Conservation (phyloP, 192 early-diverging fungal species). For the Dispira parvispora region DNA sequence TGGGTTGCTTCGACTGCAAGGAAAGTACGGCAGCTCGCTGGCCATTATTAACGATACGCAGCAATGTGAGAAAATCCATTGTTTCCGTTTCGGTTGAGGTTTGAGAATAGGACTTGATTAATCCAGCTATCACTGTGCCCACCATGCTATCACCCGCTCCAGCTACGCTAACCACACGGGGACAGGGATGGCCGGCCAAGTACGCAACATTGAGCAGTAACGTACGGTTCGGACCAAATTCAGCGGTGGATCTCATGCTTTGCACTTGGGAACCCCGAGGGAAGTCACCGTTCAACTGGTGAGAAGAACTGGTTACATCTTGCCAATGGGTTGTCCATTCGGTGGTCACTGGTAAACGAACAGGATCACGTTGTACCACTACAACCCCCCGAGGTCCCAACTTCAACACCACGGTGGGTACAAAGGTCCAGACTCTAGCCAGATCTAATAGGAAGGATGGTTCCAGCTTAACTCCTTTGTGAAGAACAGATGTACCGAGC, state of each 20-base stretch:
- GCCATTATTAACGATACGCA: background rate
- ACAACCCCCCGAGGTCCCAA: conserved; percentile 47
- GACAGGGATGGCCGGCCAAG: background rate
- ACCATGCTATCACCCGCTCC: conserved; percentile 34
- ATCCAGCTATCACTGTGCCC: conserved; percentile 37
- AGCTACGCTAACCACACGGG: background rate
- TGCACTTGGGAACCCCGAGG: conserved; percentile 17
- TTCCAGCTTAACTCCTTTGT: too few relatives aligned
- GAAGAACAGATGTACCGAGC: too few relatives aligned
- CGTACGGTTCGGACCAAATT: background rate
- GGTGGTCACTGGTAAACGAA: background rate
- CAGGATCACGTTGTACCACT: conserved; percentile 16
- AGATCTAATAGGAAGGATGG: too few relatives aligned
- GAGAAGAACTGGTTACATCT: background rate
- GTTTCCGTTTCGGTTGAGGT: too few relatives aligned
- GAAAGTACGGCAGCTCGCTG: background rate
- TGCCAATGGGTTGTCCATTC: background rate
- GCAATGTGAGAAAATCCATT: background rate
- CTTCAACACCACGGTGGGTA: conserved; percentile 42
- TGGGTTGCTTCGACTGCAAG: background rate
- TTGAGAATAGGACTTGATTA: background rate
- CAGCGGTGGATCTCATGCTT: background rate
- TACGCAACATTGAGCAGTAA: background rate
- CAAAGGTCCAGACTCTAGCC: too few relatives aligned
- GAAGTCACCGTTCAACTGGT: background rate